Base-by-base conservation (phyloP, 2,329 filamentous ascomycete genomes). In the Apiospora kogelbergensis region DNA sequence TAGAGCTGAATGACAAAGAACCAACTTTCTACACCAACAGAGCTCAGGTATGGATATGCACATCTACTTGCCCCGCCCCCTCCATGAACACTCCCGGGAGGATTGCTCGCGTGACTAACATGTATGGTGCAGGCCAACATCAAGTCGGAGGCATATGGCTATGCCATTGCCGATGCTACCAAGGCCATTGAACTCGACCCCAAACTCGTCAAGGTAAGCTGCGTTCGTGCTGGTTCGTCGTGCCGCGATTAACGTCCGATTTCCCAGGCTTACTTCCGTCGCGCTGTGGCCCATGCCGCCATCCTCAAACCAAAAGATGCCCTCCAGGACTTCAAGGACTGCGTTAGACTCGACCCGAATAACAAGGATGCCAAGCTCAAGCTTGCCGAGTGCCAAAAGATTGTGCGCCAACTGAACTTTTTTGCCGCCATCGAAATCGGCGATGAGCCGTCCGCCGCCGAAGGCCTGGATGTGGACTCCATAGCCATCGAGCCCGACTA, bases 311-410 rank as follows among this genome's bases (percentile, higher is more conserved):
- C 95, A 74, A 91, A 91, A 78, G 95, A 97, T 71, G 96, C 96
- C 22, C 86, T 97, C 46, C 90, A 91, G 76, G 96, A 99, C 80
- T 98, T 98, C 85, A 97, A 92, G 81, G 89, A 93, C 68, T 97
- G 97, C 71, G 90, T 96, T 74, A 92, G 90, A 82, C 92, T 95
- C 79, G 94, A 95, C 70, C 95, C 96, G 2, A 85, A 84, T 75
- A 97, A 98, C 82, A 94, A 94, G 76, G 94, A 96, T 84, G 95
- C 95, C 68, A 95, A 93, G 80, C 85, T 97, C 74, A 97, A 97
- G 84, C 85, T 97, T 74, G 90, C 93, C 71, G 95, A 98, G 78
- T 98, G 95, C 82, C 93, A 97, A 80, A 98, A 97, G 85, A 89
- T 97, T 74, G 93, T 98, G 73, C 94, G 95, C 77, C 91, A 95